Conservation (phyloP, 371 early-diverging fungal species). For the Syncephalis plumigaleata region DNA sequence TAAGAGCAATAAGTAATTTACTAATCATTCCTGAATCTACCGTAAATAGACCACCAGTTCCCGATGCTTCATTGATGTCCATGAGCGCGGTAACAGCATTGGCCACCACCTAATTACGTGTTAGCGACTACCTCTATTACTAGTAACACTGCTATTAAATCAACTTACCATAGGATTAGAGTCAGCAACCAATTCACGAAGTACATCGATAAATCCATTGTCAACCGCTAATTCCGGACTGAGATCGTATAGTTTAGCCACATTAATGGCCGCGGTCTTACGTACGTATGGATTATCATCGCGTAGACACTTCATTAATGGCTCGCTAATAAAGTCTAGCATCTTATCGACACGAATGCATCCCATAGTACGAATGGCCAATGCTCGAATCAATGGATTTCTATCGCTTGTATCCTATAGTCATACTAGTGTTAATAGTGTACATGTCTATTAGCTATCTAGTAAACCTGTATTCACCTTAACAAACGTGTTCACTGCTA, state of each 20-base stretch:
- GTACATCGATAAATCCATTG: conserved; percentile 63
- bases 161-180: conserved; percentile 77
- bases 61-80: conserved; percentile 75
- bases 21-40: conserved; percentile 60
- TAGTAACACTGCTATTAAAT: not conserved
- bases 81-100: conserved; percentile 79
- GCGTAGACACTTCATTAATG: conserved; percentile 62
- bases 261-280: conserved; percentile 92
- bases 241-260: conserved; percentile 77
- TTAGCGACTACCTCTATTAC: not conserved
- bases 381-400: conserved; percentile 89
- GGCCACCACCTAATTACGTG: conserved; percentile 56
- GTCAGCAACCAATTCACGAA: conserved; percentile 82
- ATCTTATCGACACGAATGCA: conserved; percentile 92
- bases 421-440: not conserved
- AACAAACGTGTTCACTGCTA: conserved; percentile 93
- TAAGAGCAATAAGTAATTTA: conserved; percentile 74
- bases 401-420: conserved; percentile 82
- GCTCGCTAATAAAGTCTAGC: conserved; percentile 76
- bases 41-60: conserved; percentile 40
- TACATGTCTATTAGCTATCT: not conserved
- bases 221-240: conserved; percentile 52
- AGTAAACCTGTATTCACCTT: conserved; percentile 30
- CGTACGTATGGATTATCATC: conserved; percentile 81
- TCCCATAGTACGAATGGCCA: conserved; percentile 90